Conservation (phyloP, 805 yeast species). For the Sugiyamaella valdiviana region DNA sequence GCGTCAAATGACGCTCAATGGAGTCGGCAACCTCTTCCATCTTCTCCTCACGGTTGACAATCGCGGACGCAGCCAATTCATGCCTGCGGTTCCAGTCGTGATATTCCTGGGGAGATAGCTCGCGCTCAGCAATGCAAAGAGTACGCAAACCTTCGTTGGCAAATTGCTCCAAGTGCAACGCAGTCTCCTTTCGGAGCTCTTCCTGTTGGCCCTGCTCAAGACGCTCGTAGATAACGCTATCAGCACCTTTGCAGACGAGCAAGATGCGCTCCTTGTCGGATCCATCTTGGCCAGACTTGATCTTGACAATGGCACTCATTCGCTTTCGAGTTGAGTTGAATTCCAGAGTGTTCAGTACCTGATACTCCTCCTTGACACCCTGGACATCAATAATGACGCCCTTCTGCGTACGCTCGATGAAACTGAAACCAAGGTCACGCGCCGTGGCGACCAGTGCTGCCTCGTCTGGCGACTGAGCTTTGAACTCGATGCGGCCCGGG, state of each 20-base stretch:
- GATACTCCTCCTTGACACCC: slow-evolving; percentile 44
- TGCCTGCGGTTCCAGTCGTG: slow-evolving; percentile 50
- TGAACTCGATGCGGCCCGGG: slow-evolving; percentile 44
- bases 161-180: slow-evolving; percentile 63
- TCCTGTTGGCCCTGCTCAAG: slow-evolving; percentile 37
- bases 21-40: slow-evolving; percentile 55
- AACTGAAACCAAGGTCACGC: slow-evolving; percentile 65
- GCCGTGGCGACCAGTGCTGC: slow-evolving; percentile 77
- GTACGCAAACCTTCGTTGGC: slow-evolving; percentile 80
- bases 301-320: slow-evolving; percentile 63
- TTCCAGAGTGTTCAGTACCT: slow-evolving; percentile 54
- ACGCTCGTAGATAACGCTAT: slow-evolving; percentile 61
- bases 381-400: slow-evolving; percentile 42
- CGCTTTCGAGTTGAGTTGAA: slow-evolving; percentile 73
- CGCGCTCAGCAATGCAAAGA: slow-evolving; percentile 63
- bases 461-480: slow-evolving; percentile 85
- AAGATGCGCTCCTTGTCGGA: slow-evolving; percentile 34
- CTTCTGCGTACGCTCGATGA: slow-evolving; percentile 50
- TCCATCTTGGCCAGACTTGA: slow-evolving; percentile 29
- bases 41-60: slow-evolving; percentile 54
- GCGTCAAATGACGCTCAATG: slow-evolving; percentile 51
- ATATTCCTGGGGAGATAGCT: slow-evolving; percentile 42
- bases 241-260: slow-evolving; percentile 71
- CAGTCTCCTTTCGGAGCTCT: slow-evolving; percentile 51
- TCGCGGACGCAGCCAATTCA: slow-evolving; percentile 51